phyloP scores from a whole-genome alignment of 2,329 filamentous ascomycete species.

The Escovopsis weberi region DNA sequence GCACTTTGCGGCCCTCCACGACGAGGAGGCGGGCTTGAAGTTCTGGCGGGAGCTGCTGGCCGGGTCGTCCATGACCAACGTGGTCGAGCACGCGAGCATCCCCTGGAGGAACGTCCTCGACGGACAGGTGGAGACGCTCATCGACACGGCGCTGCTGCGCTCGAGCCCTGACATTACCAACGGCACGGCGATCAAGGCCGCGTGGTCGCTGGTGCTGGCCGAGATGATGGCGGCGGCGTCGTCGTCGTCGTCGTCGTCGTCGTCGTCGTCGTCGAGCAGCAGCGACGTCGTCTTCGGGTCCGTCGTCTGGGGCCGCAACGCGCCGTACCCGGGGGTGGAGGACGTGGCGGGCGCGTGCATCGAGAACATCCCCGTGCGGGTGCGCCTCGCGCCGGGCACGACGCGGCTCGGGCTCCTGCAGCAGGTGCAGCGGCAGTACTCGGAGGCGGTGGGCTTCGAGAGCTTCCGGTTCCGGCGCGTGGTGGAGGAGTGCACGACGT shows the following conservation, averaged over 20 bases:
- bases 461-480: not conserved
- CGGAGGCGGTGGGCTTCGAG: slow-evolving; percentile 6
- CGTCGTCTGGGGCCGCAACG: slow-evolving; percentile 11
- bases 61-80: not conserved
- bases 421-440: slow-evolving; percentile 8
- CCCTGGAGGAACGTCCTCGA: not conserved
- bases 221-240: not conserved
- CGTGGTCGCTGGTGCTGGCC: not conserved
- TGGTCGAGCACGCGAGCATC: not conserved
- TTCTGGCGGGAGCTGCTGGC: not conserved
- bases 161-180: not conserved
- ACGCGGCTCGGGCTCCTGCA: slow-evolving; percentile 15
- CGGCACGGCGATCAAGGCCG: not conserved
- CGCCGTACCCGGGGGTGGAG: slow-evolving; percentile 11
- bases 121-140: not conserved
- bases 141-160: slow-evolving; percentile 1
- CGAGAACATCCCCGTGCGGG: slow-evolving; percentile 13
- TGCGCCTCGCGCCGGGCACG: slow-evolving; percentile 2
- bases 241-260: not conserved
- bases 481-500: not conserved
- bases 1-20: not conserved
- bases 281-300: slow-evolving; percentile 17
- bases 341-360: slow-evolving; percentile 14
- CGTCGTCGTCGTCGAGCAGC: not conserved
- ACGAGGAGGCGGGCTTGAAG: not conserved